Evolutionary conservation across 768 basidiomycete species (phyloP).

Genomic region (Lenzites betulinus): DNA sequence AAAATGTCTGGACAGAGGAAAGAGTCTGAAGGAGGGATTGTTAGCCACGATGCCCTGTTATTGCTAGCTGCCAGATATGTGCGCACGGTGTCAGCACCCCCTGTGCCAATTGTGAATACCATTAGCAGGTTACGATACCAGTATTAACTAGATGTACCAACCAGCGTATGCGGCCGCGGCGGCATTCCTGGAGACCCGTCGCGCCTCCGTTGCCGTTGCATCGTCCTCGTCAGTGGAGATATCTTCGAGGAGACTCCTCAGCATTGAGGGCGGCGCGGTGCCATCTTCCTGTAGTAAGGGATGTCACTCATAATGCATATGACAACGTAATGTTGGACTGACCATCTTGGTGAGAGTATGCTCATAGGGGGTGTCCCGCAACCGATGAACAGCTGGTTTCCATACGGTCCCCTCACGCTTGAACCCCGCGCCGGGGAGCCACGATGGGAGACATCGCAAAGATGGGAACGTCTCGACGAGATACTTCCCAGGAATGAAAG

Average conservation of each 20-base stretch:
- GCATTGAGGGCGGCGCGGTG: background rate
- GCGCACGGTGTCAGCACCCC: conserved; percentile 3
- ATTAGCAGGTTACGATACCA: background rate
- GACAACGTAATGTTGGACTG: background rate
- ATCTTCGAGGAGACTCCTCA: background rate
- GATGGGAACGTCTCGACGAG: conserved; percentile 42
- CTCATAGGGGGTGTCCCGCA: conserved; percentile 9
- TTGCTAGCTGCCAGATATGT: too few relatives aligned
- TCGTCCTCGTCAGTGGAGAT: background rate
- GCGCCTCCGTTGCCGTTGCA: background rate
- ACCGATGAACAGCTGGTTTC: background rate
- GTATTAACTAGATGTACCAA: background rate
- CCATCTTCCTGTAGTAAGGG: background rate
- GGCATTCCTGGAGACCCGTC: background rate
- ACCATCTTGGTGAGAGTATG: background rate
- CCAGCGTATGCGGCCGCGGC: conserved; percentile 9
- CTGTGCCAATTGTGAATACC: background rate
- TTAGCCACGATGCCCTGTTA: background rate
- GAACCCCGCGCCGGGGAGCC: background rate
- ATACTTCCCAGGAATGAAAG: conserved; percentile 42
- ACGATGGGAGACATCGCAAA: conserved; percentile 9
- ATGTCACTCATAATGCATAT: background rate
- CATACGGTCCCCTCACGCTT: background rate
- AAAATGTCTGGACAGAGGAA: conserved; percentile 14
- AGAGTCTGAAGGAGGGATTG: conserved; percentile 1